These are phyloP conservation scores for Cutaneotrichosporon arboriforme DNA, from an alignment of 1,284 basidiomycete species.

Conservation along the genomic window DNA sequence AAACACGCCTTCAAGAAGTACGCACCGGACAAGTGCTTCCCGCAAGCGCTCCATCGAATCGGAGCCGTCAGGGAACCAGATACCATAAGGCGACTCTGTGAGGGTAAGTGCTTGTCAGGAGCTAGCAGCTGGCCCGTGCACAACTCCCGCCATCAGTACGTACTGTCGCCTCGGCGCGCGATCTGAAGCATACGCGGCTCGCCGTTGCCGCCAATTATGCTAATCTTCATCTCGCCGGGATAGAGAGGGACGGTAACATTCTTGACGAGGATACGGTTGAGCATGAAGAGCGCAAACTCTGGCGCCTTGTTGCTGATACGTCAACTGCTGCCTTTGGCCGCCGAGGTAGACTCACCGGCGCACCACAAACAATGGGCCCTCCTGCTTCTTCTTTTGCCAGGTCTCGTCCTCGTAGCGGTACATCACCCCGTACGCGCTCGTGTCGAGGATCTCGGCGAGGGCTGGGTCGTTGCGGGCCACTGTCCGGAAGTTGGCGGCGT, in stretches of 20 bases:
- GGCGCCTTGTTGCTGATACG: conserved; percentile 33
- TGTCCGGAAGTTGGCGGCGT: conserved; percentile 32
- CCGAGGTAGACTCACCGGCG: conserved; percentile 24
- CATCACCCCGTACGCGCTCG: conserved; percentile 34
- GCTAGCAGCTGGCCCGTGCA: background rate
- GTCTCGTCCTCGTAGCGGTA: conserved; percentile 34
- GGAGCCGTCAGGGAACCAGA: conserved; percentile 38
- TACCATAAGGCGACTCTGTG: conserved; percentile 21
- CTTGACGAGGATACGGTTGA: conserved; percentile 39
- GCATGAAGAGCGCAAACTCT: conserved; percentile 41
- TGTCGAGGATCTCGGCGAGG: conserved; percentile 36
- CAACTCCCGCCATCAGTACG: conserved; percentile 11
- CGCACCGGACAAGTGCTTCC: conserved; percentile 29
- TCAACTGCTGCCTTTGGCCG: background rate
- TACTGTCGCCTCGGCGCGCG: conserved; percentile 39
- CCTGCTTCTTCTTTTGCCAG: conserved; percentile 45
- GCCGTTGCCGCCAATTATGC: conserved; percentile 19
- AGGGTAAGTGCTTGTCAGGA: background rate
- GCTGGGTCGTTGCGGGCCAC: conserved; percentile 36
- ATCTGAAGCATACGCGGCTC: conserved; percentile 34
- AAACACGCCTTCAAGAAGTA: background rate
- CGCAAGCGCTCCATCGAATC: conserved; percentile 30
- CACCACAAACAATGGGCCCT: conserved; percentile 42
- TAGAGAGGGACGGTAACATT: conserved; percentile 36
- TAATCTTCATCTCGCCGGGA: conserved; percentile 42